Evolutionary conservation across 345 rosid genomes (phyloP).

Genomic region (Diplotaxis tenuifolia): DNA sequence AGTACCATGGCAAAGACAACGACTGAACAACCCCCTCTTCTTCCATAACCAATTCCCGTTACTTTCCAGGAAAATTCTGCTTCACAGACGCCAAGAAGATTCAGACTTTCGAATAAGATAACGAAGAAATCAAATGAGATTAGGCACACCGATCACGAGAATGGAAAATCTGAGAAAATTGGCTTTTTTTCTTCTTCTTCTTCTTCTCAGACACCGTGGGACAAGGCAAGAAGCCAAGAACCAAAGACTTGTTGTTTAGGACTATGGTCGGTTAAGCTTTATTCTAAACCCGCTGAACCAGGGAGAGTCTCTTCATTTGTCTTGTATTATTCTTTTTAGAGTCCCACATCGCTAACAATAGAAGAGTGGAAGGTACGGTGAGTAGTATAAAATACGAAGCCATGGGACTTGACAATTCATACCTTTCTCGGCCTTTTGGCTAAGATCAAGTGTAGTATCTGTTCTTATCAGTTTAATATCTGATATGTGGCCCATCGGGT

Average conservation of each 20-base stretch:
- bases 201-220: too few species aligned
- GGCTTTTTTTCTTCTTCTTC: too few species aligned
- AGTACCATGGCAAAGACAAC: constrained; percentile 27
- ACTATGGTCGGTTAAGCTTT: neutral
- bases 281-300: neutral
- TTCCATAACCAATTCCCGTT: constrained; percentile 1
- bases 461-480: constrained; percentile 70
- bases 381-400: neutral
- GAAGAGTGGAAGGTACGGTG: neutral
- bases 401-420: constrained; percentile 1
- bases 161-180: neutral
- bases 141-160: constrained; percentile 16
- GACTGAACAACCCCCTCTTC: constrained; percentile 20
- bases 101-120: neutral
- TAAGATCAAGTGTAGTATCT: constrained; percentile 68
- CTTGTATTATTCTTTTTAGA: neutral
- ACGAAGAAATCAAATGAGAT: constrained; percentile 5
- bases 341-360: constrained; percentile 27
- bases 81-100: neutral
- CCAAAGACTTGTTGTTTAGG: neutral
- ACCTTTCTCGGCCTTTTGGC: constrained; percentile 76
- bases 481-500: constrained; percentile 44
- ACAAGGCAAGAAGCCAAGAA: neutral
- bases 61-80: constrained; percentile 6
- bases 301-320: neutral